Percentiles rank a stretch among this genome's conserved stretches.
phyloP scores from a whole-genome alignment of 306 rosid genomes.

The Sicyos baderoa region DNA sequence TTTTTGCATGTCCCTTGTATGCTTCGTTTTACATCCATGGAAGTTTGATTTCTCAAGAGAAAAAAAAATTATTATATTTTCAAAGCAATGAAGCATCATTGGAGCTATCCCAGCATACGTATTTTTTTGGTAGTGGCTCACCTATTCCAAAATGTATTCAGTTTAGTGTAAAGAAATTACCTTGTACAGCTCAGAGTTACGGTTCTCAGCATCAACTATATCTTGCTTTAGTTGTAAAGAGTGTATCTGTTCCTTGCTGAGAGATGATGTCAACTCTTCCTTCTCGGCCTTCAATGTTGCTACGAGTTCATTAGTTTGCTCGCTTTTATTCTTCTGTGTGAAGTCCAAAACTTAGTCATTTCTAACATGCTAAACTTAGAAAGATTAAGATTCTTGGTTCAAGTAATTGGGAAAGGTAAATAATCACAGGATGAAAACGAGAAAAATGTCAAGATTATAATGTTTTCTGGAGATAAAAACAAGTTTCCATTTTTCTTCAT shows the following conservation, averaged over 20 bases:
- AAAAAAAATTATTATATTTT: neutral
- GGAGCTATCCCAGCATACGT: neutral
- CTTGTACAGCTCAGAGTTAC: slow-evolving; percentile 78
- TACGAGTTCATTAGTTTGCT: slow-evolving; percentile 31
- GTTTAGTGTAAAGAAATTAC: slow-evolving; percentile 27
- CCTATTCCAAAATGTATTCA: neutral
- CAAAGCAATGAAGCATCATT: slow-evolving; percentile 1
- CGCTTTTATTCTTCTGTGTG: slow-evolving; percentile 59
- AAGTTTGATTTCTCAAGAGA: neutral
- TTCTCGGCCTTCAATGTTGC: slow-evolving; percentile 58
- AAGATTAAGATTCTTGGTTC: neutral
- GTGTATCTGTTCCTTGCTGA: slow-evolving; percentile 54
- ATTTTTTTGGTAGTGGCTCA: neutral
- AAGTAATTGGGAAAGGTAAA: neutral
- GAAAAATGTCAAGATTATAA: neutral
- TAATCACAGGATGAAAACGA: slow-evolving; percentile 1
- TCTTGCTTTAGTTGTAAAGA: slow-evolving; percentile 75
- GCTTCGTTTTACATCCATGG: neutral
- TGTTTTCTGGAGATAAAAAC: neutral
- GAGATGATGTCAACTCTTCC: slow-evolving; percentile 68
- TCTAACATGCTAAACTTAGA: neutral
- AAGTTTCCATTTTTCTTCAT: neutral
- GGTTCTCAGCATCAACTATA: slow-evolving; percentile 56
- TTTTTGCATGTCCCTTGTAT: neutral
- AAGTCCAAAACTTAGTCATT: slow-evolving; percentile 16